phyloP scores from a whole-genome alignment of 2,329 filamentous ascomycete species.

The Paecilomyces sp. region DNA sequence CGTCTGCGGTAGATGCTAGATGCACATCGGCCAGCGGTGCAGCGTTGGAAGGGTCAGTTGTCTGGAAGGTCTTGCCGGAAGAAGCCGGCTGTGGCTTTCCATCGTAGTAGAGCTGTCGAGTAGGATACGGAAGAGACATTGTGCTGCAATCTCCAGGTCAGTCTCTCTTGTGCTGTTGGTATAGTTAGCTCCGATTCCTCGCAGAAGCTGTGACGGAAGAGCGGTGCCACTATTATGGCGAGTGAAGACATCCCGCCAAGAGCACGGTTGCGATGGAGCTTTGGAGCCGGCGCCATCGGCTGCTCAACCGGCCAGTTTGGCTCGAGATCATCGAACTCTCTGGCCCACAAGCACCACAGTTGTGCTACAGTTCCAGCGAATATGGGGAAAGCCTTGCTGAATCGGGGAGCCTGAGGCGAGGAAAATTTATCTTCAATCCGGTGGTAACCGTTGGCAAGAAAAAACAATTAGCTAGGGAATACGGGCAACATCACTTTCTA shows the following conservation, averaged over 20 bases:
- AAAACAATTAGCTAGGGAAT: too few species aligned
- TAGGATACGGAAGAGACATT: conserved; percentile 33
- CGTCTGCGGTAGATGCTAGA: conserved; percentile 57
- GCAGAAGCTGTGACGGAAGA: not conserved
- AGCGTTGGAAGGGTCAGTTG: conserved; percentile 67
- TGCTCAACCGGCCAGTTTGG: not conserved
- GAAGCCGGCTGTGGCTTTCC: conserved; percentile 58
- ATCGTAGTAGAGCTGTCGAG: conserved; percentile 66
- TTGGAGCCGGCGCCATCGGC: not conserved
- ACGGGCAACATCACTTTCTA: not conserved
- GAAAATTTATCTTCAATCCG: not conserved
- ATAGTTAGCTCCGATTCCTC: not conserved
- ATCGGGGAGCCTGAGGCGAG: not conserved
- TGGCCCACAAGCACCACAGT: not conserved
- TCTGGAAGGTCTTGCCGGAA: conserved; percentile 58
- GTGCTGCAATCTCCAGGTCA: conserved; percentile 12
- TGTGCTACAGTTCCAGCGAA: not conserved
- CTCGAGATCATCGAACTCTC: not conserved
- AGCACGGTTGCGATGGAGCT: not conserved
- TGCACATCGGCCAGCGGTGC: conserved; percentile 64
- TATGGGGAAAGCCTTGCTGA: not conserved
- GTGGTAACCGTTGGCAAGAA: not conserved
- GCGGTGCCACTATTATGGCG: not conserved
- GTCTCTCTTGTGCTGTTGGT: not conserved
- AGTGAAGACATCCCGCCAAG: not conserved